Base-by-base conservation (phyloP, 371 early-diverging fungal genomes). In the Mucor indicus region DNA sequence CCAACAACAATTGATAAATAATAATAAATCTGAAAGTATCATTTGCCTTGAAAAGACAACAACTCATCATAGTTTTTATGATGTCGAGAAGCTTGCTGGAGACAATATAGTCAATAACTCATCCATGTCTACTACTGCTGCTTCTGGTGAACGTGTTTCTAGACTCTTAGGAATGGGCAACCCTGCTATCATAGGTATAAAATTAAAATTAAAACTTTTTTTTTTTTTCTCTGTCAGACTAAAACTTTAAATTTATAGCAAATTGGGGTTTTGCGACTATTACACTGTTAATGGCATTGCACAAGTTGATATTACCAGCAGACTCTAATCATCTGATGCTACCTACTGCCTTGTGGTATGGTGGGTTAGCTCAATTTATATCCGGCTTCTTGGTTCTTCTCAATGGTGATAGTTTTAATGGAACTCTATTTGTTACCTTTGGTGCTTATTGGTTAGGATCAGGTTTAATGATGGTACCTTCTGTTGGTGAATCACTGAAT, bases 351-450 rank as follows among this genome's bases (percentile, higher is more conserved):
- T 42, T 56, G 2, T 21, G 42, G 44, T 56, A 33, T 33, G 56
- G 50, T 31, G 56, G 56, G 43, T 29, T 56, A 13, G 56, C 44
- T 24, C 56, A 56, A 38, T 50, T 71, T 44, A 46, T 71, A 32
- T 64, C 71, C 25, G 71, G 73, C 12, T 46, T 73, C 35, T 53
- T 73, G 30, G 62, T 64, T 29, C 62, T 56, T 33, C 52, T 60
- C 19, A 59, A 53, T 29, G 73, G 69, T 20, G 62, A 64, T 40
- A 73, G 64, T 10, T 73, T 67, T 40, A 53, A 55, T 10, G 73
- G 62, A 30, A 67, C 74, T 21, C 48, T 67, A 8, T 64, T 67
- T 48, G 60, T 62, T n/a, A 61, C 67, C 6, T 69, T 62, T 49
- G 70, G 69, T 54, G 55, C 31, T 31, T 51, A 49, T 43, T 57